phyloP scores from a whole-genome alignment of 2,329 filamentous ascomycete genomes.

The Penicillium crustosum region DNA sequence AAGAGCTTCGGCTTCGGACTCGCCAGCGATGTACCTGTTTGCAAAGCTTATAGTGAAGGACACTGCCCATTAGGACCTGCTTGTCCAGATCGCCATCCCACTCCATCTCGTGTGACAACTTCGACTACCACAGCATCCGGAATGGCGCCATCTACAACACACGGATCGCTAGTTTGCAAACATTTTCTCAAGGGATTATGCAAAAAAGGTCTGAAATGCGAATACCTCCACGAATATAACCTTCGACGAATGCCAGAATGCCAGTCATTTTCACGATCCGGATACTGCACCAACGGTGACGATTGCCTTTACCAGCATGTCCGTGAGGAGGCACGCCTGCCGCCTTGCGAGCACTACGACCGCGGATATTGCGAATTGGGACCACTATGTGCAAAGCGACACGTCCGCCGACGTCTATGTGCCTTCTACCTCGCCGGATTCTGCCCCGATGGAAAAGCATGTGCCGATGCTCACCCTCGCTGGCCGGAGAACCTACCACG shows the following conservation, averaged over 20 bases:
- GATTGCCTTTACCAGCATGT: constrained; percentile 94
- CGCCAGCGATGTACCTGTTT: constrained; percentile 73
- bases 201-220: constrained; percentile 95
- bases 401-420: constrained; percentile 79
- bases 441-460: constrained; percentile 78
- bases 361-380: constrained; percentile 92
- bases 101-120: constrained; percentile 46
- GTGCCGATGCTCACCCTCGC: constrained; percentile 76
- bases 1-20: constrained; percentile 82
- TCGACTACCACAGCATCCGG: constrained; percentile 46
- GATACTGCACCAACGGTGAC: constrained; percentile 94
- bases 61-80: constrained; percentile 81
- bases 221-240: constrained; percentile 99
- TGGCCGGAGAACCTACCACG: constrained; percentile 68
- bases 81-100: constrained; percentile 80
- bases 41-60: constrained; percentile 80
- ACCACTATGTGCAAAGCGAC: constrained; percentile 81
- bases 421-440: constrained; percentile 88
- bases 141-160: constrained; percentile 42
- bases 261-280: constrained; percentile 90
- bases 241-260: constrained; percentile 97
- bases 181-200: constrained; percentile 96
- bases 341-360: constrained; percentile 87
- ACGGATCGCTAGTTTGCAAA: constrained; percentile 80
- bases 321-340: constrained; percentile 75